Conservation (phyloP, 768 basidiomycete species). For the Ephemerocybe angulata region DNA sequence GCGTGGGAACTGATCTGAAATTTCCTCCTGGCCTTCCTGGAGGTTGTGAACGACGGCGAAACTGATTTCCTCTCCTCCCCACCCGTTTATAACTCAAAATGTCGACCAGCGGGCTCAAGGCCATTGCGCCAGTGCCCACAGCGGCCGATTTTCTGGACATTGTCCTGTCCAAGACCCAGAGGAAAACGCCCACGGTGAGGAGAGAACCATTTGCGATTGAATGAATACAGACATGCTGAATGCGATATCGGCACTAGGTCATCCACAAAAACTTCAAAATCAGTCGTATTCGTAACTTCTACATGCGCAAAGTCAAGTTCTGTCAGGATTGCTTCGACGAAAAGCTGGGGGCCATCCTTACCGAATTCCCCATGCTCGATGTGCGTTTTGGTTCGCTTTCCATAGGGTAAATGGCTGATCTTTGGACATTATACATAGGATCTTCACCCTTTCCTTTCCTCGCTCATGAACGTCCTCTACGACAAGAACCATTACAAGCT, state of each 20-base stretch:
- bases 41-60: neutral
- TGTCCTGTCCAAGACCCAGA: constrained; percentile 88
- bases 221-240: neutral
- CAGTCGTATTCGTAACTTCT: constrained; percentile 94
- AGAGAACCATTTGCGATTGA: neutral
- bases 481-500: constrained; percentile 99
- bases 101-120: constrained; percentile 91
- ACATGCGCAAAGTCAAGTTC: constrained; percentile 99
- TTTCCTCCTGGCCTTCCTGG: constrained; percentile 4
- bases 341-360: constrained; percentile 87
- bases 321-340: constrained; percentile 97
- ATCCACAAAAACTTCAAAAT: constrained; percentile 99
- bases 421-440: constrained; percentile 44
- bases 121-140: constrained; percentile 97
- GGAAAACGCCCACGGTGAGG: constrained; percentile 92
- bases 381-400: constrained; percentile 44
- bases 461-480: constrained; percentile 96
- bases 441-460: constrained; percentile 93
- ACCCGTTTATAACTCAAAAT: constrained; percentile 28
- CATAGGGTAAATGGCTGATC: constrained; percentile 24
- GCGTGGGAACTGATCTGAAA: constrained; percentile 13
- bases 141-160: constrained; percentile 94
- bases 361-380: constrained; percentile 97
- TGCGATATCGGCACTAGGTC: constrained; percentile 48
- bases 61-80: constrained; percentile 1